Evolutionary conservation across 108 stramenopile species (phyloP), one percentile per base, ranked within the genome.

Genomic region (Craspedostauros australis): DNA sequence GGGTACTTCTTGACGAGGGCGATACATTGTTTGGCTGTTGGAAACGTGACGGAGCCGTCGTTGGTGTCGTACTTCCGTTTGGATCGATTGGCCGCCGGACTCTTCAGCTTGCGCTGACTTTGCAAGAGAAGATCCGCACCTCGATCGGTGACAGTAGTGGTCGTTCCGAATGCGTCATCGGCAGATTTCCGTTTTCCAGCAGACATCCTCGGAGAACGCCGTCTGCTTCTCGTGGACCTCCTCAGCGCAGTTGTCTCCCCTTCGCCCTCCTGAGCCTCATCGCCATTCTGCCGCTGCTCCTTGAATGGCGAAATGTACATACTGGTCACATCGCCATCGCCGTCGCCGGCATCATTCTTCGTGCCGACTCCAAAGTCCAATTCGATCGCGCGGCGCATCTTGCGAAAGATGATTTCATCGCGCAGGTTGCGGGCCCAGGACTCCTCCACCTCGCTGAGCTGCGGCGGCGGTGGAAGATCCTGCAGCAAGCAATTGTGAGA

Each of bases 41-140:
- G 40, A 23, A 58, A 51, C 18, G 30, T 20, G 2, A 59, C 52
- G 22, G 20, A 38, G 3, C 19, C 14, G 26, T 19, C 4, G 14
- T 46, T 28, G 22, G 20, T 45, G 3, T 18, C 14, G 26, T 19
- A 4, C 18, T 46, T 28, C 1, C 20, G 7, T 31, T 47, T 39
- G 3, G 26, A 18, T 41, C 15, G 1, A 2, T 15, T 29, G n/a
- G 46, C 46, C 5, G 24, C 9, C 9, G 9, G 27, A 30, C 31
- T 26, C 15, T 7, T 44, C 3, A 27, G 8, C 46, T 36, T 48
- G 0, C 32, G 39, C 4, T 18, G 24, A 1, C 28, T 47, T 5
- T 1, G 58, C 19, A 68, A 39, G 24, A 45, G 48, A 8, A 68
- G 44, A 24, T 68, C 66, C 6, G 57, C 65, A 4, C 56, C 65